Percentiles rank a stretch among this genome's conserved stretches.
Evolutionary conservation across 2,329 filamentous ascomycete species (phyloP).

Genomic region (Zymoseptoria ardabiliae): DNA sequence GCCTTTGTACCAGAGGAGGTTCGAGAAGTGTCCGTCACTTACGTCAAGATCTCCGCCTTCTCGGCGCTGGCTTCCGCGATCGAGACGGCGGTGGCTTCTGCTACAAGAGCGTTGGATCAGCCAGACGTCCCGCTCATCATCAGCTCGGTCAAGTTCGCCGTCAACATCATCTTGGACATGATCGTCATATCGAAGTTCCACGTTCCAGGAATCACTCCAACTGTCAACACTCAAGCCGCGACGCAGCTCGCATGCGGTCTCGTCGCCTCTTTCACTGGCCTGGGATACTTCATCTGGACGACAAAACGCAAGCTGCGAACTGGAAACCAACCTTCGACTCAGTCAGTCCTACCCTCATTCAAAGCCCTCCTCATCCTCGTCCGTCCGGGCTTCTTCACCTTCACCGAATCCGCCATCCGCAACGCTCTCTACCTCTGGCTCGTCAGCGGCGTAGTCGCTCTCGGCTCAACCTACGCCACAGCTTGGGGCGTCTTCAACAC

Average conservation of each 20-base stretch:
- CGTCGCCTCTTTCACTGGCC: slow-evolving; percentile 46
- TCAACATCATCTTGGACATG: slow-evolving; percentile 62
- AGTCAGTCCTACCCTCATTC: slow-evolving; percentile 31
- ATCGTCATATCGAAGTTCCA: slow-evolving; percentile 61
- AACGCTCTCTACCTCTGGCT: slow-evolving; percentile 68
- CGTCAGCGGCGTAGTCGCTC: slow-evolving; percentile 54
- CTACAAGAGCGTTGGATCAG: slow-evolving; percentile 59
- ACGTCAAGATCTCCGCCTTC: slow-evolving; percentile 59
- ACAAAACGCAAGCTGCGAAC: slow-evolving; percentile 23
- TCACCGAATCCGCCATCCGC: slow-evolving; percentile 57
- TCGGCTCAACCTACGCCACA: slow-evolving; percentile 60
- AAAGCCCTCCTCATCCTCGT: slow-evolving; percentile 45
- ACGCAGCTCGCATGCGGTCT: slow-evolving; percentile 58
- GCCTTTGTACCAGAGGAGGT: slow-evolving; percentile 58
- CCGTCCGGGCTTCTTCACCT: slow-evolving; percentile 52
- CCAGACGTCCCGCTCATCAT: slow-evolving; percentile 64
- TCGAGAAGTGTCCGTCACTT: slow-evolving; percentile 50
- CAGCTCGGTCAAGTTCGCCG: slow-evolving; percentile 53
- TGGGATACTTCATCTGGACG: slow-evolving; percentile 53
- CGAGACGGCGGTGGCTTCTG: slow-evolving; percentile 54
- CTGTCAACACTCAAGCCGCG: slow-evolving; percentile 56
- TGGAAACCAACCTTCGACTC: not conserved
- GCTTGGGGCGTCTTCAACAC: slow-evolving; percentile 69
- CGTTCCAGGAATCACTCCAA: slow-evolving; percentile 47
- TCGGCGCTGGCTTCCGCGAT: slow-evolving; percentile 55